Conservation (phyloP, 305 asterid genomes). For the Ruellia speciosa region DNA sequence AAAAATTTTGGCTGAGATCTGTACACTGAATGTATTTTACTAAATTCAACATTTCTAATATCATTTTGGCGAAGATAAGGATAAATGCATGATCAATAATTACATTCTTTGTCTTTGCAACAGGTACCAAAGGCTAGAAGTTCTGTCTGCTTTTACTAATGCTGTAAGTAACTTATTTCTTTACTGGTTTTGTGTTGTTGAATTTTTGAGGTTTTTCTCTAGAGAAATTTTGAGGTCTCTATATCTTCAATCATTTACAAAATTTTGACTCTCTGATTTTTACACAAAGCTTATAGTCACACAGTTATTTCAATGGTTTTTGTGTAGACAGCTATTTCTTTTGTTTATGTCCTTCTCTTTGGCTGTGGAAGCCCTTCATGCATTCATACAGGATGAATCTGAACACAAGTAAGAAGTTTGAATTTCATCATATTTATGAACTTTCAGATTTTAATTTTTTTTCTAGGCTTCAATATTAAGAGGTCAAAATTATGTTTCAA, state of each 20-base stretch:
- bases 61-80: neutral
- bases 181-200: conserved; percentile 4
- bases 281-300: conserved; percentile 9
- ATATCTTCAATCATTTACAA: neutral
- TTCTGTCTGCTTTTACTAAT: conserved; percentile 91
- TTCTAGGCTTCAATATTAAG: conserved; percentile 13
- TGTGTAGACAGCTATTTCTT: conserved; percentile 97
- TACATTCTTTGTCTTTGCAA: conserved; percentile 10
- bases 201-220: conserved; percentile 5
- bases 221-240: neutral
- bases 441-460: conserved; percentile 3
- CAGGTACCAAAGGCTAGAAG: conserved; percentile 91
- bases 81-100: neutral
- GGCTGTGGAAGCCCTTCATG: conserved; percentile 95
- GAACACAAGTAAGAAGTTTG: conserved; percentile 94
- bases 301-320: conserved; percentile 37
- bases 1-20: neutral
- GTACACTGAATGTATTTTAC: no score
- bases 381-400: conserved; percentile 93
- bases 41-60: neutral
- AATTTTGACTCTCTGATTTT: neutral
- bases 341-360: conserved; percentile 90
- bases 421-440: conserved; percentile 17
- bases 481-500: conserved; percentile 5
- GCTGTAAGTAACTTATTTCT: conserved; percentile 65